Evolutionary conservation across 225 moss, liverwort and hornwort species (phyloP).

Genomic region (Lunularia cruciata): DNA sequence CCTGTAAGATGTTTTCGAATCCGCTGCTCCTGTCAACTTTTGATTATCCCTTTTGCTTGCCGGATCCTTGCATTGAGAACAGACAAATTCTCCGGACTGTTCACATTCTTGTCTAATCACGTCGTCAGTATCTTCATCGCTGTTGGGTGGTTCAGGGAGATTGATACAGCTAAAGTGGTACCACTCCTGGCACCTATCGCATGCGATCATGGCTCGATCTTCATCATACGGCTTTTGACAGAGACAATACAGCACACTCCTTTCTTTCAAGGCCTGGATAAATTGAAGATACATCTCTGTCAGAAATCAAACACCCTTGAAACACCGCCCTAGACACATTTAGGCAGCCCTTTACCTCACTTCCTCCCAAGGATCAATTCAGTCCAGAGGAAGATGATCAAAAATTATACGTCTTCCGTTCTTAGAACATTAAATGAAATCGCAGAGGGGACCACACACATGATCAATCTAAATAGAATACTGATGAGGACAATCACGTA

Average conservation of each 20-base stretch:
- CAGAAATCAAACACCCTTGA: too few relatives aligned
- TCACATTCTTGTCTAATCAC: conserved; percentile 44
- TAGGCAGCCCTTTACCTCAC: too few relatives aligned
- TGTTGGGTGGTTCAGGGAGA: conserved; percentile 66
- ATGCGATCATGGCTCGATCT: conserved; percentile 84
- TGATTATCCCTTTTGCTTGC: conserved; percentile 25
- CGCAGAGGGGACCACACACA: too few relatives aligned
- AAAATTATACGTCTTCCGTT: too few relatives aligned
- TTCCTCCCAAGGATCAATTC: too few relatives aligned
- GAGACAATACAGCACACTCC: conserved; percentile 76
- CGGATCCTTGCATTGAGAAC: conserved; percentile 67
- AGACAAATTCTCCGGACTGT: conserved; percentile 63
- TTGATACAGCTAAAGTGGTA: conserved; percentile 88
- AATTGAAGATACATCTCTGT: too few relatives aligned
- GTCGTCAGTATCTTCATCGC: conserved; percentile 45
- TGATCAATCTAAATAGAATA: too few relatives aligned
- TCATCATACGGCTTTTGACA: conserved; percentile 90
- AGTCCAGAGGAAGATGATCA: too few relatives aligned
- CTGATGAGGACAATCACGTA: too few relatives aligned
- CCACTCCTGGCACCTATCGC: conserved; percentile 92
- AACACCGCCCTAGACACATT: too few relatives aligned
- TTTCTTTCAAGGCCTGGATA: conserved; percentile 58
- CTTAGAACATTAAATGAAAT: too few relatives aligned
- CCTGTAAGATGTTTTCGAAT: conserved; percentile 46
- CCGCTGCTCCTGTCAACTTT: conserved; percentile 22